These are phyloP conservation scores for Malus hybrid DNA, from an alignment of 331 rosid genomes.

Conservation along the genomic window DNA sequence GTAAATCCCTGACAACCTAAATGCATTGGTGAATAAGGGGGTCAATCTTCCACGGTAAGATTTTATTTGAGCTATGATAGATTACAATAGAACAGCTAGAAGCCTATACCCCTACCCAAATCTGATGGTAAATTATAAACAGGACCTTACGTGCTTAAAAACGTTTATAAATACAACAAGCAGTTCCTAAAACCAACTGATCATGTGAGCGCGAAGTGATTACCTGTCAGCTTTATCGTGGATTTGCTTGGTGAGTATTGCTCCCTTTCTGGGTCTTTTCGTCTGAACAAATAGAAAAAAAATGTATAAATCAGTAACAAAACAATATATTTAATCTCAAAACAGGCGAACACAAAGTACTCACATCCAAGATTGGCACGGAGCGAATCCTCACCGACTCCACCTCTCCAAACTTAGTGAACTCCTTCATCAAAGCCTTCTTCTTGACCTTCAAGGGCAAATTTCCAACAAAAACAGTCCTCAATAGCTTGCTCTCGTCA, in stretches of 20 bases:
- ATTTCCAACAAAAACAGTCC: slow-evolving; percentile 93
- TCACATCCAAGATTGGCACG: slow-evolving; percentile 72
- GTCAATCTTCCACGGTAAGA: neutral
- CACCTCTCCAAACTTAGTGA: slow-evolving; percentile 75
- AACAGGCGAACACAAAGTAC: slow-evolving; percentile 13
- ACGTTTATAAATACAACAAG: neutral
- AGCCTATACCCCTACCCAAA: neutral
- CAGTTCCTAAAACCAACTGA: neutral
- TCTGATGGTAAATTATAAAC: neutral
- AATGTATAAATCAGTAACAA: neutral
- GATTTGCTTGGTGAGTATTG: slow-evolving; percentile 61
- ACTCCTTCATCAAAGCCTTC: slow-evolving; percentile 68
- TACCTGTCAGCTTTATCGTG: slow-evolving; percentile 79
- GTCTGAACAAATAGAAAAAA: slow-evolving; percentile 41
- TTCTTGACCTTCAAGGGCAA: slow-evolving; percentile 71
- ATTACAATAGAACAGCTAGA: neutral
- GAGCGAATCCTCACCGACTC: slow-evolving; percentile 97
- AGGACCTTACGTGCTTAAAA: neutral
- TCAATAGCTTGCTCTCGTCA: slow-evolving; percentile 73
- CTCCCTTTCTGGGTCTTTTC: slow-evolving; percentile 77
- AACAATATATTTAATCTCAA: neutral
- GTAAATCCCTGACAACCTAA: neutral
- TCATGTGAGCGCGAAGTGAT: neutral
- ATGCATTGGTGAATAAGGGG: neutral
- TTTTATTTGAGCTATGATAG: neutral